Conservation (phyloP, 108 stramenopile species). For the Conticribra weissflogii region DNA sequence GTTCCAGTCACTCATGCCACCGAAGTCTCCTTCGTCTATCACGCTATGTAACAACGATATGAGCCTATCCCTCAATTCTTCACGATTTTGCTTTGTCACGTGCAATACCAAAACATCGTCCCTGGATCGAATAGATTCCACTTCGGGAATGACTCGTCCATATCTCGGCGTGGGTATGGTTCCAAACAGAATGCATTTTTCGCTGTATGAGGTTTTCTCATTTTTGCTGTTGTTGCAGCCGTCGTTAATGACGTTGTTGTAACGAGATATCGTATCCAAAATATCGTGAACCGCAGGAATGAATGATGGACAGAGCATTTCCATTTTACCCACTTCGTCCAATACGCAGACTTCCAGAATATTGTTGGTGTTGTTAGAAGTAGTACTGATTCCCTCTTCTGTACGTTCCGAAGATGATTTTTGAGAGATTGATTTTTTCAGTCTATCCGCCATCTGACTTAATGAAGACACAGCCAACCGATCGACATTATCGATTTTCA, state of each 20-base stretch:
- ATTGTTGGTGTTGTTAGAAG: too few species aligned
- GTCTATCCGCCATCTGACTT: background rate
- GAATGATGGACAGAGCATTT: slow-evolving; percentile 10
- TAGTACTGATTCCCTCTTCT: too few species aligned
- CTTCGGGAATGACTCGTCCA: slow-evolving; percentile 15
- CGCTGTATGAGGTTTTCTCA: background rate
- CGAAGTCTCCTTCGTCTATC: background rate
- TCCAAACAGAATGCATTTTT: too few species aligned
- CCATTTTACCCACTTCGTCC: slow-evolving; percentile 19
- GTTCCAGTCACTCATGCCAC: background rate
- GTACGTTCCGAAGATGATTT: too few species aligned
- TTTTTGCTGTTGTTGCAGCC: background rate
- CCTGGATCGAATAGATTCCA: slow-evolving; percentile 7
- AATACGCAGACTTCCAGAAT: slow-evolving; percentile 1
- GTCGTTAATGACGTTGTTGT: background rate
- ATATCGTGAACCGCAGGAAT: background rate
- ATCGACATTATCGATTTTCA: slow-evolving; percentile 1
- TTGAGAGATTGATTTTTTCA: background rate
- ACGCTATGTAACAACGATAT: background rate
- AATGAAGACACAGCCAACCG: background rate
- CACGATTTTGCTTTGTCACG: slow-evolving; percentile 14
- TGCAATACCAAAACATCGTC: slow-evolving; percentile 10
- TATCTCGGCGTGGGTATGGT: slow-evolving; percentile 21
- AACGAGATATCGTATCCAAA: too few species aligned
- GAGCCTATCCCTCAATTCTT: background rate